phyloP scores from a whole-genome alignment of 2,329 filamentous ascomycete genomes.

The Beauveria brongniartii region DNA sequence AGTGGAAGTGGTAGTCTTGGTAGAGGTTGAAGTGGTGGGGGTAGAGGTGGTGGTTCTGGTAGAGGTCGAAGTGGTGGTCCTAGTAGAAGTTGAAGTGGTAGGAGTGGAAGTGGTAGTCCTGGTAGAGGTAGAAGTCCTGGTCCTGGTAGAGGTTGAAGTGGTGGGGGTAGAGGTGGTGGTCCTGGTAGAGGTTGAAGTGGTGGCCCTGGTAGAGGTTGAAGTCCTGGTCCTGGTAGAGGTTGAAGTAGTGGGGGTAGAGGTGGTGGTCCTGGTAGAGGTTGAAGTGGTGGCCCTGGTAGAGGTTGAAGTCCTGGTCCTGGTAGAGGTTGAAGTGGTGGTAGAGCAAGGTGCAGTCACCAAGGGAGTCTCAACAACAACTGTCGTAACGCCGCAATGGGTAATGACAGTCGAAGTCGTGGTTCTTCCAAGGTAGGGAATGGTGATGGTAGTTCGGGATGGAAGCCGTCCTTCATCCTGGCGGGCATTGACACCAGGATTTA shows the following conservation, averaged over 20 bases:
- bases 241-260: neutral
- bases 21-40: neutral
- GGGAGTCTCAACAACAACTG: constrained; percentile 1
- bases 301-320: neutral
- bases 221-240: neutral
- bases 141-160: neutral
- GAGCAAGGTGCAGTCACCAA: neutral
- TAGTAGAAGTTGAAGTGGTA: no score
- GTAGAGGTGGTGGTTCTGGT: neutral
- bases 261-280: neutral
- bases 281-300: no score
- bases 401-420: neutral
- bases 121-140: neutral
- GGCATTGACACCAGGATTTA: neutral
- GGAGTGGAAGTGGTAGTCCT: no score
- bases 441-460: neutral
- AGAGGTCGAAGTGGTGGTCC: no score
- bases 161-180: neutral
- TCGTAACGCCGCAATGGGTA: neutral
- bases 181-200: no score
- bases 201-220: no score
- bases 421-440: neutral
- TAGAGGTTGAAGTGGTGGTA: neutral
- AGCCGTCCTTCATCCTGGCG: neutral
- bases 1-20: no score